Evolutionary conservation across 2,329 filamentous ascomycete species (phyloP).

Genomic region (Penicillium sp.): DNA sequence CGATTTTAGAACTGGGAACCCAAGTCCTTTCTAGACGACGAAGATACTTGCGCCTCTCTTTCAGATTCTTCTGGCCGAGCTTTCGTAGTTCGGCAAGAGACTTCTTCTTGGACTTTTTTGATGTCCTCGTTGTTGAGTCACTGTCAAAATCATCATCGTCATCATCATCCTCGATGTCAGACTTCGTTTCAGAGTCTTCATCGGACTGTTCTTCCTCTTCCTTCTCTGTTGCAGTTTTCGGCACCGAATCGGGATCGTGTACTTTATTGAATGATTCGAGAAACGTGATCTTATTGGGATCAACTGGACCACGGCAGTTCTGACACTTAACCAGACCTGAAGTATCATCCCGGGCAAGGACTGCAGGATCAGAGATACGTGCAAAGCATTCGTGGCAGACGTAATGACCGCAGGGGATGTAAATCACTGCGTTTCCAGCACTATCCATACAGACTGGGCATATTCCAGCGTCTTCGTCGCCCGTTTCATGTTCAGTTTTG

Average conservation of each 20-base stretch:
- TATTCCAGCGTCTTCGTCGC: slow-evolving; percentile 60
- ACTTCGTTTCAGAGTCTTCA: slow-evolving; percentile 32
- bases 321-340: slow-evolving; percentile 67
- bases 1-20: slow-evolving; percentile 75
- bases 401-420: slow-evolving; percentile 82
- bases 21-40: slow-evolving; percentile 69
- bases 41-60: slow-evolving; percentile 71
- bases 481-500: slow-evolving; percentile 52
- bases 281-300: slow-evolving; percentile 72
- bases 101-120: slow-evolving; percentile 40
- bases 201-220: slow-evolving; percentile 36
- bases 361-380: slow-evolving; percentile 64
- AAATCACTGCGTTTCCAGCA: slow-evolving; percentile 73
- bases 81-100: slow-evolving; percentile 70
- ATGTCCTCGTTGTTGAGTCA: slow-evolving; percentile 27
- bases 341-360: slow-evolving; percentile 60
- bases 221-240: slow-evolving; percentile 32
- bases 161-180: slow-evolving; percentile 38
- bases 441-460: slow-evolving; percentile 84
- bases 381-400: slow-evolving; percentile 78
- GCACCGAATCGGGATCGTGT: slow-evolving; percentile 61
- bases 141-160: slow-evolving; percentile 37
- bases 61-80: slow-evolving; percentile 65
- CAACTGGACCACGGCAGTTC: slow-evolving; percentile 70
- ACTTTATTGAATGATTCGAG: slow-evolving; percentile 74